A percentile compares a stretch with the other conserved stretches of the same genome.
Conservation (phyloP, 208 protist genomes). For the Phytomonas sp. region DNA sequence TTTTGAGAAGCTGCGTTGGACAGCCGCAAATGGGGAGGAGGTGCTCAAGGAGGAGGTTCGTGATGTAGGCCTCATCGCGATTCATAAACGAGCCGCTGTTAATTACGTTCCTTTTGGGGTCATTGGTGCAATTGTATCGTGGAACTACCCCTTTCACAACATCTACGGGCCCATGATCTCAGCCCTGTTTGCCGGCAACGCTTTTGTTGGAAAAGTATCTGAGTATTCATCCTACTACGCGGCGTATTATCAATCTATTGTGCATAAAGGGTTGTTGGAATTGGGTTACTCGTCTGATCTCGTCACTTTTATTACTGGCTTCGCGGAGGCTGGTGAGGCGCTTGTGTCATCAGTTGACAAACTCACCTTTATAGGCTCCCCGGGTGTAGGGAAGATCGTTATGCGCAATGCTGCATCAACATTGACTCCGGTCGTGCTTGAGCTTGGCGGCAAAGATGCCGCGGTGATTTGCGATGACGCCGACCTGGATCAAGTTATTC, state of each 20-base stretch:
- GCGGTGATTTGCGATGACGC: conserved; percentile 88
- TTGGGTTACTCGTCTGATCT: conserved; percentile 88
- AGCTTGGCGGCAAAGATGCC: conserved; percentile 94
- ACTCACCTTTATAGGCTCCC: conserved; percentile 89
- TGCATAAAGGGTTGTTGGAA: conserved; percentile 76
- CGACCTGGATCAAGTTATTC: conserved; percentile 83
- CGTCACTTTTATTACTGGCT: conserved; percentile 90
- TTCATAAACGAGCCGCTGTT: conserved; percentile 83
- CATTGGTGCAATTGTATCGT: conserved; percentile 89
- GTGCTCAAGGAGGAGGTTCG: conserved; percentile 73
- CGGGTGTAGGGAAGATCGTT: conserved; percentile 81
- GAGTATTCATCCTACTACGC: conserved; percentile 91
- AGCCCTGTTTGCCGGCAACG: conserved; percentile 92
- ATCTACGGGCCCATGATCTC: conserved; percentile 91
- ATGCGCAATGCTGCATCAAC: conserved; percentile 86
- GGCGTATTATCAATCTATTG: conserved; percentile 88
- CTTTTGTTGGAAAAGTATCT: conserved; percentile 91
- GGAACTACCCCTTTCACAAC: conserved; percentile 96
- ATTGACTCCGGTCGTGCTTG: conserved; percentile 91
- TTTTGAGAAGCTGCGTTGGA: conserved; percentile 90
- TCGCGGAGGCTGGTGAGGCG: conserved; percentile 87
- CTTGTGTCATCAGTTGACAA: conserved; percentile 88
- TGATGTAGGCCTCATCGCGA: conserved; percentile 78
- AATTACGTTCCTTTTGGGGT: conserved; percentile 87
- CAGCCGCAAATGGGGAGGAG: conserved; percentile 68